phyloP scores from a whole-genome alignment of 139 green algal species.

The Picochlorum sp. region DNA sequence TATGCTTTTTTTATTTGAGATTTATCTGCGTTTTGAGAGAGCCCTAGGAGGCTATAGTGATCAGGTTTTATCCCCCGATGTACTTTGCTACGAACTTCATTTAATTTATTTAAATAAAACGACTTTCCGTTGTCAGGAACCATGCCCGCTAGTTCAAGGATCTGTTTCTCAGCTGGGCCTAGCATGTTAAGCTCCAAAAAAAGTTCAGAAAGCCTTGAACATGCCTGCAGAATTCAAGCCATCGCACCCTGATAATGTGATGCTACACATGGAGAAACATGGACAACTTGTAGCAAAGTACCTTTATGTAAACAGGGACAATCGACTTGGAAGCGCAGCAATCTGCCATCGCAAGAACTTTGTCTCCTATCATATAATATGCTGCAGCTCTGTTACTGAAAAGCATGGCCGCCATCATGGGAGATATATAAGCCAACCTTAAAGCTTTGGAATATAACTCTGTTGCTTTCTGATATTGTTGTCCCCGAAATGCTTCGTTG shows the following conservation, averaged over 20 bases:
- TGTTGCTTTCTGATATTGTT: slow-evolving; percentile 19
- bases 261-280: too few species aligned
- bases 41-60: slow-evolving; percentile 21
- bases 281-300: too few species aligned
- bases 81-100: too few species aligned
- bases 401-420: slow-evolving; percentile 54
- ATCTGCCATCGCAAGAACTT: slow-evolving; percentile 59
- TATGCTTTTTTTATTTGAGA: slow-evolving; percentile 79
- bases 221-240: too few species aligned
- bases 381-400: slow-evolving; percentile 67
- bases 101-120: too few species aligned
- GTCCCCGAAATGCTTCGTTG: slow-evolving; percentile 39
- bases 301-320: slow-evolving; percentile 46
- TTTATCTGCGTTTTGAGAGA: not conserved
- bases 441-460: slow-evolving; percentile 40
- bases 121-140: too few species aligned
- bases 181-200: slow-evolving; percentile 29
- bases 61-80: not conserved
- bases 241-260: too few species aligned
- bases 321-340: slow-evolving; percentile 55
- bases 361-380: slow-evolving; percentile 27
- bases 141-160: too few species aligned
- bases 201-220: slow-evolving; percentile 23
- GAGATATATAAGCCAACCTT: slow-evolving; percentile 7
- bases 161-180: too few species aligned